Evolutionary conservation across 139 green algal genomes (phyloP).

Genomic region (Chlamydomonas schloesseri): DNA sequence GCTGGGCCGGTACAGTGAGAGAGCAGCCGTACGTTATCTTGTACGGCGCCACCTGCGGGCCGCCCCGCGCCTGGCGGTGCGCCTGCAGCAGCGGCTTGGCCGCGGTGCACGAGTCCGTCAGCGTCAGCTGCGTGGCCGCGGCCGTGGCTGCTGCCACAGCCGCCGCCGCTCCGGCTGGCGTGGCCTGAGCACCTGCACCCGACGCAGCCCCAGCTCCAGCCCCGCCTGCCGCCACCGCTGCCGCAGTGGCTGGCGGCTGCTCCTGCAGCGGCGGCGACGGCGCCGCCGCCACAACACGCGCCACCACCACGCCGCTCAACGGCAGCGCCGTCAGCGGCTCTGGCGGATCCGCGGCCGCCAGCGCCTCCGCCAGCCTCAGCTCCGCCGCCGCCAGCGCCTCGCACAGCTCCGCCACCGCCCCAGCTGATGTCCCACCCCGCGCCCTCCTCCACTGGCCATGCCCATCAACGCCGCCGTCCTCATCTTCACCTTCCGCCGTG

Average conservation of each 20-base stretch:
- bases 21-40: slow-evolving; percentile 13
- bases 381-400: not conserved
- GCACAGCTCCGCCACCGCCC: not conserved
- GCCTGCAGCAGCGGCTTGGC: not conserved
- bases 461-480: too few species aligned
- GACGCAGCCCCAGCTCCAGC: not conserved
- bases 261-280: not conserved
- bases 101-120: slow-evolving; percentile 8
- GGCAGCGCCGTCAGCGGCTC: slow-evolving; percentile 26
- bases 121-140: slow-evolving; percentile 12
- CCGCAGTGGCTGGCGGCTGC: not conserved
- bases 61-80: not conserved
- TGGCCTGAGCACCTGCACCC: too few species aligned
- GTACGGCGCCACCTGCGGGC: not conserved
- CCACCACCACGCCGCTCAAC: slow-evolving; percentile 32
- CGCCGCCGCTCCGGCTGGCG: too few species aligned
- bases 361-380: not conserved
- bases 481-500: too few species aligned
- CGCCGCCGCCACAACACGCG: slow-evolving; percentile 3
- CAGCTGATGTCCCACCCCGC: not conserved
- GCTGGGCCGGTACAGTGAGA: not conserved
- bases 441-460: not conserved
- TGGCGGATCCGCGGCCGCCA: not conserved
- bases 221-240: not conserved
- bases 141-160: too few species aligned